Conservation (phyloP, 768 basidiomycete genomes). For the Crepidotus variabilis region DNA sequence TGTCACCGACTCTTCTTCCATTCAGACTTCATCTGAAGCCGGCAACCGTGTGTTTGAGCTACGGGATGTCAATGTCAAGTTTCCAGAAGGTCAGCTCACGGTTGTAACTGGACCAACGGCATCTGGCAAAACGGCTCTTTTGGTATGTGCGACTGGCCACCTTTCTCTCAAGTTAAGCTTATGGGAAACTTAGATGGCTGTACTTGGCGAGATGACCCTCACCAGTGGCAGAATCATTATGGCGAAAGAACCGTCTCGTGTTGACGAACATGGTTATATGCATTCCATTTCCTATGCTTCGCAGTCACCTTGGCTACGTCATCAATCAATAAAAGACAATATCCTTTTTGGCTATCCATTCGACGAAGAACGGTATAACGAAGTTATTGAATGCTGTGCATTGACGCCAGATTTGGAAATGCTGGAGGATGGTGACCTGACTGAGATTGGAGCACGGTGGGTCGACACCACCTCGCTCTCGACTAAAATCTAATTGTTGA, state of each 20-base stretch:
- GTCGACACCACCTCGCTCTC: constrained; percentile 11
- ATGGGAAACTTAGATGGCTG: constrained; percentile 46
- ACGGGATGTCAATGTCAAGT: constrained; percentile 58
- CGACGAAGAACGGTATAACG: constrained; percentile 70
- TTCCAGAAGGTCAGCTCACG: constrained; percentile 70
- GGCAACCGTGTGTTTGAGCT: constrained; percentile 62
- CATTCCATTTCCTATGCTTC: constrained; percentile 69
- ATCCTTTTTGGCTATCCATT: constrained; percentile 75
- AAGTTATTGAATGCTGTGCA: constrained; percentile 83
- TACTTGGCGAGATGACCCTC: constrained; percentile 69
- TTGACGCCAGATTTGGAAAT: constrained; percentile 76
- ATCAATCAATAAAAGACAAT: constrained; percentile 76
- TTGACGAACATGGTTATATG: constrained; percentile 60
- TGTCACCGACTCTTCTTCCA: constrained; percentile 18
- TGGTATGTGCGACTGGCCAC: constrained; percentile 37
- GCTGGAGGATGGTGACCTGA: constrained; percentile 82
- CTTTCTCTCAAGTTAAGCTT: not conserved
- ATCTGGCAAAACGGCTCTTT: constrained; percentile 76
- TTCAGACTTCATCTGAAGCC: constrained; percentile 15
- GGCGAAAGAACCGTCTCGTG: constrained; percentile 56
- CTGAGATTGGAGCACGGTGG: constrained; percentile 75
- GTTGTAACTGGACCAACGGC: constrained; percentile 79
- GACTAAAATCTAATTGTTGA: not conserved
- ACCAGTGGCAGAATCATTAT: constrained; percentile 50
- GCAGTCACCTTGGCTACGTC: constrained; percentile 67